A percentile compares a stretch with the other conserved stretches of the same genome.
These are phyloP conservation scores for Eucalyptus sideroxylon DNA, from an alignment of 345 rosid species.

Conservation along the genomic window DNA sequence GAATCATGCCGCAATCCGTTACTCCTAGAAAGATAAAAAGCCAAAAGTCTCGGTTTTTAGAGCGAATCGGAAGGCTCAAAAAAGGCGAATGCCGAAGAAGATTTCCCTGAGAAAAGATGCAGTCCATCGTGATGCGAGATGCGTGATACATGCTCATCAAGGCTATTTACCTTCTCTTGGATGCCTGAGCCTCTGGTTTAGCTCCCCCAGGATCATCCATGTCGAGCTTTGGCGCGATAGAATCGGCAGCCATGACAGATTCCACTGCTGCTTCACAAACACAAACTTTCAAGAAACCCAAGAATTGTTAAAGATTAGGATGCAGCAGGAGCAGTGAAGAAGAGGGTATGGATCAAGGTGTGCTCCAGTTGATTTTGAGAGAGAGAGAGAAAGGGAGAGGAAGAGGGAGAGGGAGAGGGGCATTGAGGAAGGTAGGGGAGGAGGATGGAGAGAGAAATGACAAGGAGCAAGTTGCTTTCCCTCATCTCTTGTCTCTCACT, in stretches of 20 bases:
- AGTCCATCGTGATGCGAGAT: not conserved
- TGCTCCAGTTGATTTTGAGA: not conserved
- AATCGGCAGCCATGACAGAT: constrained; percentile 15
- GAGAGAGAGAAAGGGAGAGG: not conserved
- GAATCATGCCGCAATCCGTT: not conserved
- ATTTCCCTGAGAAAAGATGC: not conserved
- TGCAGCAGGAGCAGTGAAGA: not conserved
- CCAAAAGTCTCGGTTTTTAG: not conserved
- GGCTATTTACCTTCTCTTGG: constrained; percentile 33
- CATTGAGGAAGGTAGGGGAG: not conserved
- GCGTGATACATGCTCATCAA: not conserved
- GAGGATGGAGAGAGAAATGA: not conserved
- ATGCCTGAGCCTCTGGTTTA: constrained; percentile 22
- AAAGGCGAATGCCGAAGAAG: not conserved
- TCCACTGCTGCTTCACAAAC: not conserved
- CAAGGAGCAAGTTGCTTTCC: not conserved
- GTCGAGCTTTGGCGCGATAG: constrained; percentile 18
- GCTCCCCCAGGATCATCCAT: constrained; percentile 8
- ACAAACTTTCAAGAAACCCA: not conserved
- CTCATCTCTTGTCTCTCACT: constrained; percentile 24
- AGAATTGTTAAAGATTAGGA: not conserved
- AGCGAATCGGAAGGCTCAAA: not conserved
- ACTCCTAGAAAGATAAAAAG: not conserved
- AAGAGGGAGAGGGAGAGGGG: not conserved
- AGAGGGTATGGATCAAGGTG: not conserved